phyloP scores from a whole-genome alignment of 1,139 yeast species.

The Zygosaccharomyces sapae region DNA sequence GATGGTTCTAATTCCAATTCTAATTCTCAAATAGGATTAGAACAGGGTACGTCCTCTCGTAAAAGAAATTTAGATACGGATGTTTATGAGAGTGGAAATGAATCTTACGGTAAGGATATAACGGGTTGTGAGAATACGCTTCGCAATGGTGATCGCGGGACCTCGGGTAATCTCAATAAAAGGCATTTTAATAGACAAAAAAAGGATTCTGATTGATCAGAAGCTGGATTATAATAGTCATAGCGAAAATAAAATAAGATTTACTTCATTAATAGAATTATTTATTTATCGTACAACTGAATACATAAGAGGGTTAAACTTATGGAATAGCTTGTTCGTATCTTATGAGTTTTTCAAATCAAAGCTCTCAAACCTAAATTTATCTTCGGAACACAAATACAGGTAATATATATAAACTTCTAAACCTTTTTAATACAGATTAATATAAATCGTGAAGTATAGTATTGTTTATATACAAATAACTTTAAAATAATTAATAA shows the following conservation, averaged over 20 bases:
- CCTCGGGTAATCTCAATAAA: slow-evolving; percentile 3
- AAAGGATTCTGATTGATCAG: not conserved
- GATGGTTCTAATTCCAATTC: slow-evolving; percentile 5
- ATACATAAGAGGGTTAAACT: no score
- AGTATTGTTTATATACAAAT: no score
- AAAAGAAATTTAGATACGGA: slow-evolving; percentile 8
- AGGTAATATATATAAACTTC: not conserved
- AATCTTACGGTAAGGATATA: not conserved
- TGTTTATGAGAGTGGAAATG: not conserved
- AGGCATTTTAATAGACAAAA: slow-evolving; percentile 6
- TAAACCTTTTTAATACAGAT: not conserved
- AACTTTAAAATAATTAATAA: no score
- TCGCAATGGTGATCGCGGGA: not conserved
- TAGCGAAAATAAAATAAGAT: not conserved
- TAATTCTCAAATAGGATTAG: not conserved
- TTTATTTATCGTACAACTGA: no score
- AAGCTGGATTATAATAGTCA: not conserved
- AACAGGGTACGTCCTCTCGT: slow-evolving; percentile 3
- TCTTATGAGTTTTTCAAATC: not conserved
- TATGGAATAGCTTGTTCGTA: no score
- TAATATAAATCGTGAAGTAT: no score
- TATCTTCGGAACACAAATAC: not conserved
- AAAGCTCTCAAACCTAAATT: not conserved
- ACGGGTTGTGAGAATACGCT: not conserved
- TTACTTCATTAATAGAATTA: not conserved